Evolutionary conservation across 129 eudicot species (phyloP).

Genomic region (Centaurea solstitialis): DNA sequence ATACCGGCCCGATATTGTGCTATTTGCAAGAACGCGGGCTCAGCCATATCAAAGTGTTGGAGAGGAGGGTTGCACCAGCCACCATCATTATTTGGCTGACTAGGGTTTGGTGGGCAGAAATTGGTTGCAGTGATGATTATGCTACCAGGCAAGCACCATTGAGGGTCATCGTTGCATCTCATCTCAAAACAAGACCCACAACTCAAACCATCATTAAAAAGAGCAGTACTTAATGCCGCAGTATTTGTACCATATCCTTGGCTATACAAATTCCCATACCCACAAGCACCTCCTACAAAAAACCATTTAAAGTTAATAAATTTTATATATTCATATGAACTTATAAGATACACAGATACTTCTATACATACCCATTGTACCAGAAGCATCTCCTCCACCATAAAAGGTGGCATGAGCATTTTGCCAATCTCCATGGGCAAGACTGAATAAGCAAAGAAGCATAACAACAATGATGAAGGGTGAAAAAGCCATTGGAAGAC

Average conservation of each 20-base stretch:
- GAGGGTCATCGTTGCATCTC: conserved; percentile 63
- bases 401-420: conserved; percentile 82
- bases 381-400: conserved; percentile 91
- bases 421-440: conserved; percentile 51
- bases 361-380: conserved; percentile 76
- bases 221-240: conserved; percentile 81
- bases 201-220: conserved; percentile 71
- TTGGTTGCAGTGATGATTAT: conserved; percentile 76
- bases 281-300: conserved; percentile 83
- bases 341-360: not conserved
- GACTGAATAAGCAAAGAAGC: conserved; percentile 21
- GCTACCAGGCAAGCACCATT: conserved; percentile 63
- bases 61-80: conserved; percentile 96
- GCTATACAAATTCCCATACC: conserved; percentile 82
- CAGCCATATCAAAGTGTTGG: conserved; percentile 79
- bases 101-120: conserved; percentile 82
- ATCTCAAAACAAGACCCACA: conserved; percentile 81
- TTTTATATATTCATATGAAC: not conserved
- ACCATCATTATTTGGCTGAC: conserved; percentile 65
- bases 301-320: not conserved
- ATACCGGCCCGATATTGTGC: conserved; percentile 84
- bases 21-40: conserved; percentile 86
- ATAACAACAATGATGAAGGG: conserved; percentile 30
- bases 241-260: conserved; percentile 81
- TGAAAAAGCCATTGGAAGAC: conserved; percentile 41